Evolutionary conservation across 1,284 basidiomycete species (phyloP).

Genomic region (Cutaneotrichosporon dermatis): DNA sequence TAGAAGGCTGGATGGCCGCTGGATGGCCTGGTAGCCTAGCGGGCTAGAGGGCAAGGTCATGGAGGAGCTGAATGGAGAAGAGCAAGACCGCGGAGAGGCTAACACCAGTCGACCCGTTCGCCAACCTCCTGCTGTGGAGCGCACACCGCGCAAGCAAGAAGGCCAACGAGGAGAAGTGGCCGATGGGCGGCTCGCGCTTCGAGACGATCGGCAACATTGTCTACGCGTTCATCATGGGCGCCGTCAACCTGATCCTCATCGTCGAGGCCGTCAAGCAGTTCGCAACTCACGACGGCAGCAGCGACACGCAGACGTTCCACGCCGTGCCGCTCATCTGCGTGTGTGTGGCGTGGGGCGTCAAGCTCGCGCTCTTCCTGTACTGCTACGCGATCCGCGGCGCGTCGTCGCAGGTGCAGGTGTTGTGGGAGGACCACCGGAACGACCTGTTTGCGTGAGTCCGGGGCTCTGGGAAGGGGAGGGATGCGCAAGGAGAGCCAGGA

Average conservation of each 20-base stretch:
- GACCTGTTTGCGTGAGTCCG: conserved; percentile 63
- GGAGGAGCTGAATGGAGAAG: no score
- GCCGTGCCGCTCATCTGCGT: conserved; percentile 79
- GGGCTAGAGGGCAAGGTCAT: no score
- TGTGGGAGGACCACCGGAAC: conserved; percentile 94
- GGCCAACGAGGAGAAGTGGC: conserved; percentile 81
- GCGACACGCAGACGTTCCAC: conserved; percentile 65
- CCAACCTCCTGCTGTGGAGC: conserved; percentile 78
- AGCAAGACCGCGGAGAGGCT: not conserved
- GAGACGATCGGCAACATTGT: conserved; percentile 84
- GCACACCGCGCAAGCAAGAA: conserved; percentile 68
- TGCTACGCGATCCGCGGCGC: conserved; percentile 71
- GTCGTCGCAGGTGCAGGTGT: conserved; percentile 83
- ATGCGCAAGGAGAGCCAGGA: not conserved
- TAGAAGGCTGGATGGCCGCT: no score
- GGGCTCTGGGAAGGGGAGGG: no score
- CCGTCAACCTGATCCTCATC: conserved; percentile 42
- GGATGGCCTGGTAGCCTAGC: no score
- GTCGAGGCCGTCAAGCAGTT: conserved; percentile 72
- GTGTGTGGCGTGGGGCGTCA: conserved; percentile 74
- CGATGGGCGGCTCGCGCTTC: conserved; percentile 80
- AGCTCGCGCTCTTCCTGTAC: conserved; percentile 80
- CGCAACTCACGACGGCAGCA: conserved; percentile 55
- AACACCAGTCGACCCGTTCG: conserved; percentile 68
- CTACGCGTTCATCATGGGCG: conserved; percentile 60